These are phyloP conservation scores for Pythium graminicola DNA, from an alignment of 352 stramenopile species.

Conservation along the genomic window DNA sequence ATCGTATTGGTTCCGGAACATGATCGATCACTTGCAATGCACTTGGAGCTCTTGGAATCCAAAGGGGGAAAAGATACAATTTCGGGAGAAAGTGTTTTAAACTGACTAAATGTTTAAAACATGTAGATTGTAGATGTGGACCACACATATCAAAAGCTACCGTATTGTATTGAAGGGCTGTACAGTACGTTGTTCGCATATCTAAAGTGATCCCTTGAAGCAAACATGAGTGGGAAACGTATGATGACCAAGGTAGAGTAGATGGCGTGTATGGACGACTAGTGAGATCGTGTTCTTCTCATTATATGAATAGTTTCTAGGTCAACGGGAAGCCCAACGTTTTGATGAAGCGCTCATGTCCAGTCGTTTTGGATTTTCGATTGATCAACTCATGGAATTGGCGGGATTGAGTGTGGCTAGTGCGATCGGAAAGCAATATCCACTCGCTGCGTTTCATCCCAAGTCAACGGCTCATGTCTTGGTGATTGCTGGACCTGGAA, in stretches of 20 bases:
- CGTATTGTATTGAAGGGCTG: not conserved
- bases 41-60: not conserved
- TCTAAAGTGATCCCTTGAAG: too few species aligned
- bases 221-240: not conserved
- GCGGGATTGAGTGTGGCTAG: conserved; percentile 93
- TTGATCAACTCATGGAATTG: conserved; percentile 99
- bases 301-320: conserved; percentile 41
- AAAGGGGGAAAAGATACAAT: not conserved
- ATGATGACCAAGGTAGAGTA: conserved; percentile 15
- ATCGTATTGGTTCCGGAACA: conserved; percentile 99
- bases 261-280: too few species aligned
- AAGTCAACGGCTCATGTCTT: conserved; percentile 48
- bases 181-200: too few species aligned
- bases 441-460: not conserved
- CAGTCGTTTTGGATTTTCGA: conserved; percentile 79
- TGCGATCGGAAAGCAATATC: conserved; percentile 75
- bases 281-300: too few species aligned
- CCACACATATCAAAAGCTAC: conserved; percentile 9
- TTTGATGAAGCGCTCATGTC: conserved; percentile 92
- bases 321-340: conserved; percentile 60
- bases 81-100: conserved; percentile 30
- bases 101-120: conserved; percentile 18
- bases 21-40: too few species aligned
- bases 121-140: conserved; percentile 10
- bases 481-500: conserved; percentile 95